Conservation (phyloP, 768 basidiomycete genomes). For the Candolleomyces efflorescens region DNA sequence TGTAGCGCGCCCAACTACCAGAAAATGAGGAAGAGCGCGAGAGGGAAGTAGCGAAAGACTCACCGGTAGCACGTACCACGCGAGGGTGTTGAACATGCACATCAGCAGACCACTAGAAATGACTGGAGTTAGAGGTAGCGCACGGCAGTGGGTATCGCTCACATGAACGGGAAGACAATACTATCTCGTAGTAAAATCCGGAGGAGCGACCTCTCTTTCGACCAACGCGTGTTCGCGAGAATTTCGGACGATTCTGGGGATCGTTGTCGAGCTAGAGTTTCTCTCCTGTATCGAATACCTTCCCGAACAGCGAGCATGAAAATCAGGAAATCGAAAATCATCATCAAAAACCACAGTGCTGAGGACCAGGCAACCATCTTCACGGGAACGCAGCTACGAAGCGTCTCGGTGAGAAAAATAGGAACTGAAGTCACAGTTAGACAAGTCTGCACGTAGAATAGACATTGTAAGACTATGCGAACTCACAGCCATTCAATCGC, state of each 20-base stretch:
- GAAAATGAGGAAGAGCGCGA: not conserved
- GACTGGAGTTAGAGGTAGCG: not conserved
- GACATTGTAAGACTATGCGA: not conserved
- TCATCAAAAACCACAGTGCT: not conserved
- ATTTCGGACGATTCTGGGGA: not conserved
- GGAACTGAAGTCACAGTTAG: not conserved
- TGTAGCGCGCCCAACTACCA: slow-evolving; percentile 4
- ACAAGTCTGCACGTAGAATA: not conserved
- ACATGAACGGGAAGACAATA: slow-evolving; percentile 13
- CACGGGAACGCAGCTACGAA: not conserved
- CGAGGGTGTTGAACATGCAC: not conserved
- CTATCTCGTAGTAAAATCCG: slow-evolving; percentile 11
- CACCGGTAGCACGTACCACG: not conserved
- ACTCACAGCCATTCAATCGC: not conserved
- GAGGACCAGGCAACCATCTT: not conserved
- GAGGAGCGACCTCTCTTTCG: not conserved
- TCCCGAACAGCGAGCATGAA: not conserved
- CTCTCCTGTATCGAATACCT: not conserved
- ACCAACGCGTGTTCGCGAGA: not conserved
- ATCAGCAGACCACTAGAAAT: not conserved
- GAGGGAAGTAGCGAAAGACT: not conserved
- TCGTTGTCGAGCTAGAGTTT: not conserved
- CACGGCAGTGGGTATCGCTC: not conserved
- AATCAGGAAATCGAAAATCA: slow-evolving; percentile 5
- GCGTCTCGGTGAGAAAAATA: not conserved